Percentiles rank a stretch among this genome's conserved stretches.
Conservation (phyloP, 2,329 filamentous ascomycete species). For the Aspergillus phoenicis region DNA sequence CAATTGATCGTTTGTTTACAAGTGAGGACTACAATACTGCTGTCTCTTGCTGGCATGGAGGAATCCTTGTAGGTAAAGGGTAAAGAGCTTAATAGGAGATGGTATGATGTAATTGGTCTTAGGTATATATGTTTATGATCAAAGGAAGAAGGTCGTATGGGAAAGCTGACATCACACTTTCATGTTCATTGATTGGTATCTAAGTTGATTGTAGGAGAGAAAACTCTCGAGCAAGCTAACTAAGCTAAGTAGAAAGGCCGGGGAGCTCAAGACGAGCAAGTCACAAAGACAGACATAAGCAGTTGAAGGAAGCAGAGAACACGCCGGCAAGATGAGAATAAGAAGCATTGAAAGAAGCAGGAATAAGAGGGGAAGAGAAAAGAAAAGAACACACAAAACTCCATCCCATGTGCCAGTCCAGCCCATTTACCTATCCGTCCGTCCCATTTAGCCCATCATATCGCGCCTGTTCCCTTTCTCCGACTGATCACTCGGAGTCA, state of each 20-base stretch:
- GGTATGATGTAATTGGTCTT: no score
- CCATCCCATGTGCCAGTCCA: constrained; percentile 18
- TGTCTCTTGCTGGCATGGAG: no score
- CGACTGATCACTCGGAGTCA: constrained; percentile 6
- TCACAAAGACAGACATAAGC: no score
- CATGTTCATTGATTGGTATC: constrained; percentile 7
- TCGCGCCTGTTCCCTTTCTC: constrained; percentile 6
- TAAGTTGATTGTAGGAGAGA: background rate
- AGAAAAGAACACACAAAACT: constrained; percentile 13
- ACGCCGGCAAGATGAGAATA: background rate
- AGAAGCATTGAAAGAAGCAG: background rate
- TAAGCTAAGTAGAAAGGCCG: background rate
- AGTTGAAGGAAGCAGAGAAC: background rate
- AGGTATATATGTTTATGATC: background rate
- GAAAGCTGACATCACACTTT: background rate
- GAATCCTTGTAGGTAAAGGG: no score
- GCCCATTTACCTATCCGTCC: constrained; percentile 13
- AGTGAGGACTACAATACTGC: no score
- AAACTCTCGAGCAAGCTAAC: constrained; percentile 1
- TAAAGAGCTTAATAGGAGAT: no score
- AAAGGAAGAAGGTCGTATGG: background rate
- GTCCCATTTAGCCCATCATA: constrained; percentile 6
- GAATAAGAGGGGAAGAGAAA: background rate
- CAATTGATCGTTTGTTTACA: background rate
- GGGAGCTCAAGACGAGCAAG: background rate